These are phyloP conservation scores for Fraxinus angustifolia DNA, from an alignment of 305 asterid genomes.

Conservation along the genomic window DNA sequence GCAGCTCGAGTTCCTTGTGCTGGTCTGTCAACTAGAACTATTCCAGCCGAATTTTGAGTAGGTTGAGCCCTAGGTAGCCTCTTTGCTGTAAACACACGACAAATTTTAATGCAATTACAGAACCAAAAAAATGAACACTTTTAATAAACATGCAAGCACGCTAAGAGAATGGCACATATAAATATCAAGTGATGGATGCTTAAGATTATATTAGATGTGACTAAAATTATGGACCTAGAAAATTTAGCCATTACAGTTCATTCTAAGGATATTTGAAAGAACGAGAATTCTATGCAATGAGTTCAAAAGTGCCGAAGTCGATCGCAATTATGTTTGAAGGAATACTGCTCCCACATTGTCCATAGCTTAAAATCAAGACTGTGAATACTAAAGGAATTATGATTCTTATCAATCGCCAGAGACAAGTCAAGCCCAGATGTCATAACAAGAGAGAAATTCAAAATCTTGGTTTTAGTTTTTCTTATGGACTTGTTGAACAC, in stretches of 20 bases:
- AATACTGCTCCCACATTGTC: background rate
- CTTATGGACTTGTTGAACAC: background rate
- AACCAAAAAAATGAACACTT: background rate
- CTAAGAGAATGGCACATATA: background rate
- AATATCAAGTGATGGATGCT: background rate
- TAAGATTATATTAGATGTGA: background rate
- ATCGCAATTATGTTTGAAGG: background rate
- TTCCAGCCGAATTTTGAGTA: slow-evolving; percentile 68
- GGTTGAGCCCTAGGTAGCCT: slow-evolving; percentile 77
- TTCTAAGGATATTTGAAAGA: background rate
- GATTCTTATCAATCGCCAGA: background rate
- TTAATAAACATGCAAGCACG: background rate
- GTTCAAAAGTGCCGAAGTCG: background rate
- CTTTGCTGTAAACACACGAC: slow-evolving; percentile 50
- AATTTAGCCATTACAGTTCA: background rate
- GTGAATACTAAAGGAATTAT: background rate
- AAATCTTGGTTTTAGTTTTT: background rate
- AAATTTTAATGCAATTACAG: background rate
- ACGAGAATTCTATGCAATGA: background rate
- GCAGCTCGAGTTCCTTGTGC: slow-evolving; percentile 61
- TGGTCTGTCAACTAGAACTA: slow-evolving; percentile 77
- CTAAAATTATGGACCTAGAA: background rate
- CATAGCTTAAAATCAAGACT: background rate
- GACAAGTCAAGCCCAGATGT: background rate
- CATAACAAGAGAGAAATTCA: background rate